Evolutionary conservation across 1,284 basidiomycete genomes (phyloP).

Genomic region (Amylostereum areolatum): DNA sequence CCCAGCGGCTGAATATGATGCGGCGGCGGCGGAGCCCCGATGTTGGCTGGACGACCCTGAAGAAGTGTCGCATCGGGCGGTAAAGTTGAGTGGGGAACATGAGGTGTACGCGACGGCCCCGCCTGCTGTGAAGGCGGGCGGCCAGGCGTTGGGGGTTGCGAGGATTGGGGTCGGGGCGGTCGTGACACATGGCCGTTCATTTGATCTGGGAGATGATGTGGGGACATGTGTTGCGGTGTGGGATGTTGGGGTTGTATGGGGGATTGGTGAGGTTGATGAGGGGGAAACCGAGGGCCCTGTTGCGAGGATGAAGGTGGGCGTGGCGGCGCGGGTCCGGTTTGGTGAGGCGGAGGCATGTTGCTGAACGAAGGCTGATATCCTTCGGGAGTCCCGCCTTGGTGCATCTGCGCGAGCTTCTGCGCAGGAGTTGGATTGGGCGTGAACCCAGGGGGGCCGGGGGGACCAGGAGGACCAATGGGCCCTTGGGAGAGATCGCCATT

Average conservation of each 20-base stretch:
- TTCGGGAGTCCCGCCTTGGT: conserved; percentile 17
- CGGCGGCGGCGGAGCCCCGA: not conserved
- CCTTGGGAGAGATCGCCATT: conserved; percentile 33
- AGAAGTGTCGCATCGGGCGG: conserved; percentile 20
- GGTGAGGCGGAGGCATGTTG: conserved; percentile 25
- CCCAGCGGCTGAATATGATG: conserved; percentile 1
- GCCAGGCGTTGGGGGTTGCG: conserved; percentile 15
- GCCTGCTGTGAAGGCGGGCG: conserved; percentile 16
- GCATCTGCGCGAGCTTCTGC: conserved; percentile 50
- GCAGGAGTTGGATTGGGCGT: conserved; percentile 51
- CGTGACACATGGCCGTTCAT: conserved; percentile 17
- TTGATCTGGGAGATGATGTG: conserved; percentile 13
- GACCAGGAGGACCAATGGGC: conserved; percentile 10
- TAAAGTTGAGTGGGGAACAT: conserved; percentile 25
- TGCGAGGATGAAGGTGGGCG: conserved; percentile 11
- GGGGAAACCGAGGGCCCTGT: conserved; percentile 10
- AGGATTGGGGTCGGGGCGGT: conserved; percentile 19
- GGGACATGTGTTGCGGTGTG: conserved; percentile 11
- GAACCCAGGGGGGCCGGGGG: conserved; percentile 17
- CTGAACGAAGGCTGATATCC: conserved; percentile 5
- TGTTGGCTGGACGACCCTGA: conserved; percentile 11
- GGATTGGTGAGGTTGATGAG: conserved; percentile 7
- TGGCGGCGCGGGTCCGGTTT: conserved; percentile 11
- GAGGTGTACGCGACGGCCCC: conserved; percentile 29
- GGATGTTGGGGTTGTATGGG: conserved; percentile 10